Evolutionary conservation across 2,329 filamentous ascomycete species (phyloP), one percentile per base, ranked within the genome.

Genomic region (Colletotrichum theobromicola): DNA sequence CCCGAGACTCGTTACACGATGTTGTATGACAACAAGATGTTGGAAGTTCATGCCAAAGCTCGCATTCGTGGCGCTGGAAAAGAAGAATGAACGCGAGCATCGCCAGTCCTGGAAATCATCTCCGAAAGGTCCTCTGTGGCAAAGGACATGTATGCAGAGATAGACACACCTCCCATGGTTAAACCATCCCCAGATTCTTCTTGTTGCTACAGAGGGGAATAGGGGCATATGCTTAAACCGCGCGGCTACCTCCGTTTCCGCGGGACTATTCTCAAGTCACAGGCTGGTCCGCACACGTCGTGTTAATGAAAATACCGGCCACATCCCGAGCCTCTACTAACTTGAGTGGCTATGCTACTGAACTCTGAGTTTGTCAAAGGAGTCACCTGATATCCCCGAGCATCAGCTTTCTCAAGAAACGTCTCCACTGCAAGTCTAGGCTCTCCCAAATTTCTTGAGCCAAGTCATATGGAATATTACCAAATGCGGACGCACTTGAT

Each of bases 1-100:
- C 24, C 21, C 9, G 42, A 6, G 42, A 50, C 42, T 13, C 24
- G 7, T 9, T 50, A 13, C n/a, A n/a, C n/a, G n/a, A 2, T 50
- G 42, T 50, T 7, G 4, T 13, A 21, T n/a, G n/a, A 4, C 16
- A 21, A 13, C n/a, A 13, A 13, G 0, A 0, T 50, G n/a, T 13
- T 6, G 10, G 42, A 50, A 50, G 42, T 50, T 50, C 42, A 50
- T 21, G 42, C 42, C 24, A 3, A 2, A 4, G 6, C 42, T 50
- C 10, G 42, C 42, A 7, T 13, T 50, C 42, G 42, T n/a, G n/a
- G 42, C 24, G 5, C 42, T 21, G 42, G n/a, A 21, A n/a, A 50
- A n/a, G 12, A 7, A 50, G 21, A 12, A 21, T 10, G n/a, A 50
- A 21, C 42, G 42, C n/a, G 42, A 50, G 10, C n/a, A 4, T 21